A percentile compares a stretch with the other conserved stretches of the same genome.
These are phyloP conservation scores for Cryptococcus wingfieldii DNA, from an alignment of 1,284 basidiomycete genomes.

Conservation along the genomic window DNA sequence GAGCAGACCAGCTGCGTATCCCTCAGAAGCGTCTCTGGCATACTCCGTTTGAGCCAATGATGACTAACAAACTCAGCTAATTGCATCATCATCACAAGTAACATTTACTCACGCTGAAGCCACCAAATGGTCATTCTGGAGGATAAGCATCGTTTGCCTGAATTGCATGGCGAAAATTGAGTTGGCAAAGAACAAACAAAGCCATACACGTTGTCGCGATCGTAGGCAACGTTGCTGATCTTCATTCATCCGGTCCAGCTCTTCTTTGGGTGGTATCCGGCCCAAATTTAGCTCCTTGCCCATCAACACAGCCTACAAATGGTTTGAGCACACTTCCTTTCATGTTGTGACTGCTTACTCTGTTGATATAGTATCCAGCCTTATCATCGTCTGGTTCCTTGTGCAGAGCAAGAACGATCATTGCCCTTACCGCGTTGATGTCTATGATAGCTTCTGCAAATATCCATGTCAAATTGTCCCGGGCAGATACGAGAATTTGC, in stretches of 20 bases:
- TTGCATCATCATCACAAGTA: background rate
- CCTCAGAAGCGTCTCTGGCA: slow-evolving; percentile 20
- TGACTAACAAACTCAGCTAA: slow-evolving; percentile 2
- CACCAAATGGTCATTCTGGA: slow-evolving; percentile 31
- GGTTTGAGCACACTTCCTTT: background rate
- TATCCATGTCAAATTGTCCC: slow-evolving; percentile 32
- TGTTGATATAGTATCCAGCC: slow-evolving; percentile 34
- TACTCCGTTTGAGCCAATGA: slow-evolving; percentile 25
- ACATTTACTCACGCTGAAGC: slow-evolving; percentile 18
- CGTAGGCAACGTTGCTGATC: slow-evolving; percentile 21
- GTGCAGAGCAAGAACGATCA: slow-evolving; percentile 27
- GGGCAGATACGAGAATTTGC: slow-evolving; percentile 31
- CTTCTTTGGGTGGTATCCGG: slow-evolving; percentile 14
- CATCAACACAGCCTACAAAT: slow-evolving; percentile 27
- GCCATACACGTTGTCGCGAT: slow-evolving; percentile 30
- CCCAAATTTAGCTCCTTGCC: slow-evolving; percentile 35
- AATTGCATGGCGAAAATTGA: slow-evolving; percentile 43
- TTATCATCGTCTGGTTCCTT: slow-evolving; percentile 43
- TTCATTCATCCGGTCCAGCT: slow-evolving; percentile 17
- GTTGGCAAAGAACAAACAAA: slow-evolving; percentile 35
- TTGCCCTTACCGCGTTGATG: slow-evolving; percentile 31
- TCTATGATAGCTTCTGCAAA: slow-evolving; percentile 30
- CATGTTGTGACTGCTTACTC: slow-evolving; percentile 15
- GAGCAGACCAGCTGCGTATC: slow-evolving; percentile 35
- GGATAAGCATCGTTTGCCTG: slow-evolving; percentile 35